Conservation (phyloP, 2,329 filamentous ascomycete genomes). For the Neocatenulostroma microsporum region DNA sequence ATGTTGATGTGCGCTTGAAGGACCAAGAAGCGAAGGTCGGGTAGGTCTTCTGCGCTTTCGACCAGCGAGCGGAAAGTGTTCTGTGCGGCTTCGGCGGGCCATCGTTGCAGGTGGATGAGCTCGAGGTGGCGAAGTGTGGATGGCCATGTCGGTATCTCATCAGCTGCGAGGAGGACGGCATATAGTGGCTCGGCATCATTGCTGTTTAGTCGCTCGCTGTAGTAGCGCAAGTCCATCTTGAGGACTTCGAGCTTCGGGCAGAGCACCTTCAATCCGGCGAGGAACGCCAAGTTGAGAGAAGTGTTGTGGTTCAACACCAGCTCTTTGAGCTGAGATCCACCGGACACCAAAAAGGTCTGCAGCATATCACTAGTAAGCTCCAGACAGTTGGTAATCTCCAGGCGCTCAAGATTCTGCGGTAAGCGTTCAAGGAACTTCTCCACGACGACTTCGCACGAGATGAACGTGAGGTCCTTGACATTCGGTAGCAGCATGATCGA, state of each 20-base stretch:
- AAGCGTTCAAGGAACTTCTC: conserved; percentile 60
- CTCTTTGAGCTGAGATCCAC: conserved; percentile 59
- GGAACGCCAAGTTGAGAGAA: conserved; percentile 66
- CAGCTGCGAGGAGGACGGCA: conserved; percentile 53
- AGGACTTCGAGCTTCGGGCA: conserved; percentile 67
- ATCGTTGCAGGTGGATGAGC: conserved; percentile 69
- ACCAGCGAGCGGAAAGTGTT: conserved; percentile 74
- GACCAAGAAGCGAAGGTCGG: conserved; percentile 59
- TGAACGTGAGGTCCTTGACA: conserved; percentile 62
- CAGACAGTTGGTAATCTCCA: conserved; percentile 74
- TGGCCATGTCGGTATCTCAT: conserved; percentile 73
- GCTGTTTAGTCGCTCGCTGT: conserved; percentile 58
- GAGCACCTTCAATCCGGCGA: conserved; percentile 54
- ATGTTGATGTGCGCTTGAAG: conserved; percentile 74
- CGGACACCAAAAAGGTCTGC: conserved; percentile 54
- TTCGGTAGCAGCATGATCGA: conserved; percentile 52
- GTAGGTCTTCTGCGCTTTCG: conserved; percentile 58
- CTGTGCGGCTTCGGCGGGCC: conserved; percentile 59
- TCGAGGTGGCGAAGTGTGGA: conserved; percentile 61
- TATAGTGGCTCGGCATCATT: conserved; percentile 70
- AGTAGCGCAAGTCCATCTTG: conserved; percentile 71
- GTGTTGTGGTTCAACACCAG: conserved; percentile 73
- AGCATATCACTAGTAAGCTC: conserved; percentile 62
- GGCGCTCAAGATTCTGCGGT: conserved; percentile 55
- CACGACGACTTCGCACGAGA: conserved; percentile 66